Evolutionary conservation across 202 grass and related monocot species (phyloP).

Genomic region (Zizania palustris): DNA sequence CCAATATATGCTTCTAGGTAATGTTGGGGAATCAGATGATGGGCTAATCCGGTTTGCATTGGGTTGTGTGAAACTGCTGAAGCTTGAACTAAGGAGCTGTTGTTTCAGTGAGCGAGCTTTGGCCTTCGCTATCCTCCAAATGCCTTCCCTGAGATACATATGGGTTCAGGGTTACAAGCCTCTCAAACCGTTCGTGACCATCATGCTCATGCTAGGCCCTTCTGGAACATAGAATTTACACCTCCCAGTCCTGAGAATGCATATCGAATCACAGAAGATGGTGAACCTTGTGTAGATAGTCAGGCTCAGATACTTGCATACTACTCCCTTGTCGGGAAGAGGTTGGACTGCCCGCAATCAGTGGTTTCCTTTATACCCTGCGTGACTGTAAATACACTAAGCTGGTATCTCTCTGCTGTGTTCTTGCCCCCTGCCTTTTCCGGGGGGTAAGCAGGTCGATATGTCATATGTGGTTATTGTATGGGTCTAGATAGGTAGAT

Average conservation of each 20-base stretch:
- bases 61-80: constrained; percentile 65
- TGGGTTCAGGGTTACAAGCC: constrained; percentile 87
- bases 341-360: constrained; percentile 59
- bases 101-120: constrained; percentile 83
- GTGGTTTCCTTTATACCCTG: constrained; percentile 66
- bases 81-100: constrained; percentile 84
- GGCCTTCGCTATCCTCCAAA: constrained; percentile 51
- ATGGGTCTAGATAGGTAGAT: constrained; percentile 48
- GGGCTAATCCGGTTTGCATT: constrained; percentile 66
- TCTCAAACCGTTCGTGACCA: constrained; percentile 55
- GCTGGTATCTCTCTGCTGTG: constrained; percentile 1
- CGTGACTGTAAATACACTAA: constrained; percentile 66
- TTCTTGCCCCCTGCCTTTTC: background rate
- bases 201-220: constrained; percentile 72
- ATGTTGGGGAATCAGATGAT: constrained; percentile 70
- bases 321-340: constrained; percentile 66
- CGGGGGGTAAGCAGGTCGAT: constrained; percentile 39
- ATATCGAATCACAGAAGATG: constrained; percentile 24
- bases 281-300: constrained; percentile 39
- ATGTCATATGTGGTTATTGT: constrained; percentile 29
- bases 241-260: constrained; percentile 33
- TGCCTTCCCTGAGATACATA: constrained; percentile 69
- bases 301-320: constrained; percentile 77
- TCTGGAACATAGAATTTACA: constrained; percentile 93
- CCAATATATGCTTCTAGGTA: constrained; percentile 78